phyloP scores from a whole-genome alignment of 139 green algal genomes.

The Micromonas pusilla region DNA sequence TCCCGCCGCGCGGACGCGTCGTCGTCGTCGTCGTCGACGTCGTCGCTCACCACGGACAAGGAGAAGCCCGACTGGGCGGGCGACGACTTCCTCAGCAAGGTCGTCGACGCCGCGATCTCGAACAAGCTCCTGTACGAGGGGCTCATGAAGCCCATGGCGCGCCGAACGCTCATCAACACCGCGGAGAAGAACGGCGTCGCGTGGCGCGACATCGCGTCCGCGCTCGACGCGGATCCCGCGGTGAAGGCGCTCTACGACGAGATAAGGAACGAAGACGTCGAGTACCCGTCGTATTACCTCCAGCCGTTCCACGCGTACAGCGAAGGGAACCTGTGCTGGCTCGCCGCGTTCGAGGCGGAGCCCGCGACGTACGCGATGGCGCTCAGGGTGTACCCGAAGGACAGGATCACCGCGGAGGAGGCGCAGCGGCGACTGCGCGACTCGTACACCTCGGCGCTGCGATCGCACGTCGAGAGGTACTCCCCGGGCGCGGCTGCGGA shows the following conservation, averaged over 20 bases:
- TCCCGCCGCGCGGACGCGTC: neutral
- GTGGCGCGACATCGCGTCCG: constrained; percentile 18
- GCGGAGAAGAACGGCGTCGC: constrained; percentile 37
- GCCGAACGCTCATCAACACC: constrained; percentile 36
- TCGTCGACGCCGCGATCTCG: constrained; percentile 19
- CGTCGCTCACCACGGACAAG: neutral
- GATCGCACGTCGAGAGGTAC: constrained; percentile 13
- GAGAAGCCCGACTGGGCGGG: constrained; percentile 26
- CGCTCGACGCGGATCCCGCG: neutral
- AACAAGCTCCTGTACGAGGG: constrained; percentile 24
- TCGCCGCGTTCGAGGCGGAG: constrained; percentile 32
- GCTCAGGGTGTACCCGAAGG: constrained; percentile 30
- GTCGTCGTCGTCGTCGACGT: neutral
- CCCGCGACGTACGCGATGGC: constrained; percentile 36
- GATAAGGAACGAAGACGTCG: constrained; percentile 14
- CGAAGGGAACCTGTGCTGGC: constrained; percentile 43
- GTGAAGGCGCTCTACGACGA: constrained; percentile 13
- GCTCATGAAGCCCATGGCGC: constrained; percentile 29
- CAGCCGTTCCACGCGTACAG: constrained; percentile 44
- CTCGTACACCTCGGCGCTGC: constrained; percentile 19
- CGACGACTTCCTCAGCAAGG: constrained; percentile 22
- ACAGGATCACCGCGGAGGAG: constrained; percentile 18
- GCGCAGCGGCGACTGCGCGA: constrained; percentile 27
- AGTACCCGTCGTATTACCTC: constrained; percentile 40
- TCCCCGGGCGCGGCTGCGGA: neutral